Percentiles rank a stretch among this genome's conserved stretches.
Conservation (phyloP, 1,284 basidiomycete species). For the Leccinum subrobustum region DNA sequence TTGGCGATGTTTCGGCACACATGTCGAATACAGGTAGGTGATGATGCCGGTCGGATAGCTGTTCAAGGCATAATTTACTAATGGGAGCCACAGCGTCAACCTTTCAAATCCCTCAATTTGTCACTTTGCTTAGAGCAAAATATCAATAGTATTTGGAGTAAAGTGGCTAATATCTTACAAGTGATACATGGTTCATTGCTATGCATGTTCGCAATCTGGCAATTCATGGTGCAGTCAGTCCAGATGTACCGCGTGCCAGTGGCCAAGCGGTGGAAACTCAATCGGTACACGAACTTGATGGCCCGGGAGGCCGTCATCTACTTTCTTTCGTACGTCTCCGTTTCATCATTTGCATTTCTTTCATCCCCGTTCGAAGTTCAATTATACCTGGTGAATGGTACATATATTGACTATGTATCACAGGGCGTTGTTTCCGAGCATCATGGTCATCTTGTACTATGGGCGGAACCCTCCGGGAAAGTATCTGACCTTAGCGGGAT, state of each 20-base stretch:
- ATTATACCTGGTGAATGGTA: neutral
- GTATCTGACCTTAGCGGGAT: neutral
- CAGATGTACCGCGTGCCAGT: neutral
- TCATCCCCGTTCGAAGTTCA: neutral
- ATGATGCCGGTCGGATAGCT: neutral
- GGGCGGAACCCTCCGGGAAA: too few relatives aligned
- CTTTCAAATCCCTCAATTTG: neutral
- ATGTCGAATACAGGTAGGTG: neutral
- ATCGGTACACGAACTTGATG: slow-evolving; percentile 3
- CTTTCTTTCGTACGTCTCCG: slow-evolving; percentile 6
- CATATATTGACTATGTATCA: neutral
- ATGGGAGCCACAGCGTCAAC: neutral
- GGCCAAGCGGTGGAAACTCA: neutral
- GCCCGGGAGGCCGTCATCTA: slow-evolving; percentile 6
- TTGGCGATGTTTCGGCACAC: neutral
- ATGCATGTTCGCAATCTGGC: neutral
- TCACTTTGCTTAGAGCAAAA: neutral
- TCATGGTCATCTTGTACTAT: neutral
- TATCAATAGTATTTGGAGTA: neutral
- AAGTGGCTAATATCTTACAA: neutral
- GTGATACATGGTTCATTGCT: neutral
- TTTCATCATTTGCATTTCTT: neutral
- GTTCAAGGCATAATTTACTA: neutral
- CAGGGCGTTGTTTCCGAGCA: neutral
- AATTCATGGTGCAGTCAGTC: neutral